Percentiles rank a stretch among this genome's conserved stretches.
Evolutionary conservation across 2,329 filamentous ascomycete genomes (phyloP).

Genomic region (Cytospora mali): DNA sequence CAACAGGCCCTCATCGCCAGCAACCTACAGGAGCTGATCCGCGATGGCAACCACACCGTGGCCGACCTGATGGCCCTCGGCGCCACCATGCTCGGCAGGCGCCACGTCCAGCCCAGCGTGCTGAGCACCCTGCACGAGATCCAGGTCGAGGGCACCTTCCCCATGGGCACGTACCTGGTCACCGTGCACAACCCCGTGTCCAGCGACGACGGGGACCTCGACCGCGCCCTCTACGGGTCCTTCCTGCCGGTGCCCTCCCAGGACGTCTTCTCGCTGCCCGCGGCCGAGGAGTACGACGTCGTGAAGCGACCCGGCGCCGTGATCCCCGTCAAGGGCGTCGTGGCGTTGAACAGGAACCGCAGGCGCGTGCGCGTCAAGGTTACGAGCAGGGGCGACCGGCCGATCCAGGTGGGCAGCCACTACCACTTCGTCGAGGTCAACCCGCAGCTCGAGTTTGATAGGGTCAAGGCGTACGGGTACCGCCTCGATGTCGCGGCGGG

Average conservation of each 20-base stretch:
- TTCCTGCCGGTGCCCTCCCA: constrained; percentile 77
- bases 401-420: constrained; percentile 91
- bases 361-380: constrained; percentile 75
- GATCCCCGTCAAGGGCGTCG: constrained; percentile 66
- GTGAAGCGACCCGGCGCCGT: constrained; percentile 78
- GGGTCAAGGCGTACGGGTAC: constrained; percentile 78
- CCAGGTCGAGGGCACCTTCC: constrained; percentile 94
- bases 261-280: constrained; percentile 67
- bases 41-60: constrained; percentile 91
- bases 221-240: constrained; percentile 85
- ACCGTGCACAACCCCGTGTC: constrained; percentile 91
- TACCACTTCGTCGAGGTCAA: constrained; percentile 98
- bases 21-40: constrained; percentile 93
- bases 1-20: constrained; percentile 74
- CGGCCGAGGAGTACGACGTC: constrained; percentile 66
- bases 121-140: constrained; percentile 78
- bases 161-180: constrained; percentile 86
- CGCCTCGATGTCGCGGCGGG: constrained; percentile 88
- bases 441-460: constrained; percentile 85
- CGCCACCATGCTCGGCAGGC: constrained; percentile 87
- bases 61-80: constrained; percentile 92
- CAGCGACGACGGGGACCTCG: constrained; percentile 82
- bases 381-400: constrained; percentile 84
- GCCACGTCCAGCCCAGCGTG: constrained; percentile 86
- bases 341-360: constrained; percentile 74